Evolutionary conservation across 139 green algal species (phyloP).

Genomic region (Picochlorum sp.): DNA sequence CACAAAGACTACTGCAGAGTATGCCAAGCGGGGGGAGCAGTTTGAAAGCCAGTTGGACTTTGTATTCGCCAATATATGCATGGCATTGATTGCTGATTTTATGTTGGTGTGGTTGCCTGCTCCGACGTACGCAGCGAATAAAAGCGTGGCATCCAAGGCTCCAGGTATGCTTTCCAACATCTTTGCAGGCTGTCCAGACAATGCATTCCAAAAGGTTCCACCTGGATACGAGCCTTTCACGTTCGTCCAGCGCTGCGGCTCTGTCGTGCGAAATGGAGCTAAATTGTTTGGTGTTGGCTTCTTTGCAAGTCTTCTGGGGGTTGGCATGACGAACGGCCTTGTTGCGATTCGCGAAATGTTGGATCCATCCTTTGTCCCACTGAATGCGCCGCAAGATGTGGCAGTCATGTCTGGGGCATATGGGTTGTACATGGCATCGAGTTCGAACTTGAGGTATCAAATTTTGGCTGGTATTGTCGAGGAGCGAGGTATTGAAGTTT

Average conservation of each 20-base stretch:
- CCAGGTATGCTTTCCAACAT: slow-evolving; percentile 29
- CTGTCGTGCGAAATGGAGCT: slow-evolving; percentile 73
- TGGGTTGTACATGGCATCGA: slow-evolving; percentile 90
- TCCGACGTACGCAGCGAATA: slow-evolving; percentile 61
- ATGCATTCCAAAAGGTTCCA: slow-evolving; percentile 82
- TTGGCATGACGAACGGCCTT: slow-evolving; percentile 83
- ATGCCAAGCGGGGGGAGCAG: slow-evolving; percentile 56
- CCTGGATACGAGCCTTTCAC: slow-evolving; percentile 55
- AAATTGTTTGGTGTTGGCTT: slow-evolving; percentile 89
- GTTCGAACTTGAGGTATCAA: slow-evolving; percentile 85
- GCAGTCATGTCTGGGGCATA: slow-evolving; percentile 71
- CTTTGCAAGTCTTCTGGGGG: slow-evolving; percentile 67
- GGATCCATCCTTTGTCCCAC: slow-evolving; percentile 54
- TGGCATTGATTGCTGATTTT: slow-evolving; percentile 97
- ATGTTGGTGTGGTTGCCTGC: slow-evolving; percentile 98
- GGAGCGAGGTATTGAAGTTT: slow-evolving; percentile 82
- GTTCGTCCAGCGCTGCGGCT: slow-evolving; percentile 61
- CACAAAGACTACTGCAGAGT: slow-evolving; percentile 89
- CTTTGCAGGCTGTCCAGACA: slow-evolving; percentile 85
- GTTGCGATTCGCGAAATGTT: slow-evolving; percentile 45
- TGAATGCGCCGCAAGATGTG: slow-evolving; percentile 66
- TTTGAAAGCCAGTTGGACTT: slow-evolving; percentile 85
- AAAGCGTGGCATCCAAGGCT: slow-evolving; percentile 1
- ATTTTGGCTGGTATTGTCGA: slow-evolving; percentile 86
- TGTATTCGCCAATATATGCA: slow-evolving; percentile 89